Percentiles rank a stretch among this genome's conserved stretches.
Evolutionary conservation across 805 yeast genomes (phyloP).

Genomic region (Cyberlindnera samutprakarnensis): DNA sequence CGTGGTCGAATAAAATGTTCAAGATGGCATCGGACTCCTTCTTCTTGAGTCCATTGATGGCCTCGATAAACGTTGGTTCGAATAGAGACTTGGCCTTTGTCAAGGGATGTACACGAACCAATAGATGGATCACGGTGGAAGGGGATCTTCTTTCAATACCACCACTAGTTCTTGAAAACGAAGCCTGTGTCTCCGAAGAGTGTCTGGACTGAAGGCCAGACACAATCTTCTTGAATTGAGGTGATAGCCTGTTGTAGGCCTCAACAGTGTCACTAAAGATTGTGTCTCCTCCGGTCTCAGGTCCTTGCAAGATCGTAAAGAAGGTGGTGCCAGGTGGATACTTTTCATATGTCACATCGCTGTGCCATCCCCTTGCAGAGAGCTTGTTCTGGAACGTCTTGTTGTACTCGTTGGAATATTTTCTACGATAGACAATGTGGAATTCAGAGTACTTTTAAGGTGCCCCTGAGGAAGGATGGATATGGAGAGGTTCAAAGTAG

Average conservation of each 20-base stretch:
- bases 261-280: conserved; percentile 46
- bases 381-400: conserved; percentile 19
- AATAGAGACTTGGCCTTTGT: conserved; percentile 56
- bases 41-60: conserved; percentile 45
- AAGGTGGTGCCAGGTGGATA: conserved; percentile 28
- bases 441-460: conserved; percentile 52
- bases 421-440: conserved; percentile 44
- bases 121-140: conserved; percentile 34
- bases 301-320: conserved; percentile 44
- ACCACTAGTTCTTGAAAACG: conserved; percentile 40
- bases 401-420: conserved; percentile 22
- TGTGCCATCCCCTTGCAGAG: conserved; percentile 11
- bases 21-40: conserved; percentile 43
- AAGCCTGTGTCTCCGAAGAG: conserved; percentile 33
- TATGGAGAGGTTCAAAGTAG: conserved; percentile 64
- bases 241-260: conserved; percentile 46
- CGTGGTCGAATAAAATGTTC: conserved; percentile 36
- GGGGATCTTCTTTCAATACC: conserved; percentile 38
- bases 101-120: conserved; percentile 58
- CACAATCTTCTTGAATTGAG: conserved; percentile 37
- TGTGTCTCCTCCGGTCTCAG: conserved; percentile 48
- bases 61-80: conserved; percentile 42
- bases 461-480: conserved; percentile 70
- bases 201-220: conserved; percentile 38
- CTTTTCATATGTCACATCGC: conserved; percentile 8